Evolutionary conservation across 2,329 filamentous ascomycete species (phyloP).

Genomic region (Colletotrichum navitas): DNA sequence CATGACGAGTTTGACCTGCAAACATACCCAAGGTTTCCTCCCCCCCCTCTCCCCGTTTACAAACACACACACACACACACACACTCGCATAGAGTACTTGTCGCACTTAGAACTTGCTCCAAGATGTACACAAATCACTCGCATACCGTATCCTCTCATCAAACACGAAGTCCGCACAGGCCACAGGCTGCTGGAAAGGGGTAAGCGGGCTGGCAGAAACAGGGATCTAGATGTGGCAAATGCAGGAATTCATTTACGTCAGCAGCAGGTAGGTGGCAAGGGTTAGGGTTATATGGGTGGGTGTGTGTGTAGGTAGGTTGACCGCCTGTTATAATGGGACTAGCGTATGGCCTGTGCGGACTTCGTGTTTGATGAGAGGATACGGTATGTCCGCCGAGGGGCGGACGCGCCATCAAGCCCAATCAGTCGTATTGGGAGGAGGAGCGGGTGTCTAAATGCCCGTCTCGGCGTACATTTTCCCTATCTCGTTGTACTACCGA

Average conservation of each 20-base stretch:
- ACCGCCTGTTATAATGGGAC: no score
- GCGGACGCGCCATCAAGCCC: background rate
- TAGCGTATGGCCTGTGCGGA: no score
- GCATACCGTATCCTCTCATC: no score
- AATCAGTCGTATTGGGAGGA: background rate
- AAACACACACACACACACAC: background rate
- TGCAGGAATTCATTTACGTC: no score
- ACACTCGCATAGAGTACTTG: background rate
- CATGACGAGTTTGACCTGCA: slow-evolving; percentile 6
- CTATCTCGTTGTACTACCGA: slow-evolving; percentile 1
- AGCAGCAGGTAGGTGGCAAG: no score
- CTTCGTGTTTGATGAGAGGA: no score
- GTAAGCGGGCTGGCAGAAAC: no score
- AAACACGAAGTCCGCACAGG: no score
- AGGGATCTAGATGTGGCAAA: no score
- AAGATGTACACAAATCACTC: background rate
- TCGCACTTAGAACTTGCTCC: background rate
- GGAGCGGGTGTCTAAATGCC: slow-evolving; percentile 2
- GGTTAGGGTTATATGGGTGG: no score
- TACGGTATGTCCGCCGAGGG: background rate
- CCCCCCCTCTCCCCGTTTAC: background rate
- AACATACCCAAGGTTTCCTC: background rate
- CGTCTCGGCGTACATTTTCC: slow-evolving; percentile 2
- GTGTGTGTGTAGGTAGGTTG: no score
- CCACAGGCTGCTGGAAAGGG: no score